Evolutionary conservation across 345 rosid species (phyloP).

Genomic region (Pseudoturritis turrita): DNA sequence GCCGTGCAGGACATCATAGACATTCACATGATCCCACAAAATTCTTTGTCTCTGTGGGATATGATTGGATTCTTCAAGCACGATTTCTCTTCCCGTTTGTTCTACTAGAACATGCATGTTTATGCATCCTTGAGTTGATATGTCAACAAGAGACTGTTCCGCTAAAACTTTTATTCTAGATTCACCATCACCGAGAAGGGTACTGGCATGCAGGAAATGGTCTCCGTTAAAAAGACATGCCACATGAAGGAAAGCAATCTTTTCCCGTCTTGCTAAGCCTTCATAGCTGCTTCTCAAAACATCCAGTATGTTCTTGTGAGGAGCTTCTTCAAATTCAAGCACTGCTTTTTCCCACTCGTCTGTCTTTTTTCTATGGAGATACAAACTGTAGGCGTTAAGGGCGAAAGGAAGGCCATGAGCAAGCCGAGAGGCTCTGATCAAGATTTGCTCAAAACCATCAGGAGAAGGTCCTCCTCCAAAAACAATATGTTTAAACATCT

Average conservation of each 20-base stretch:
- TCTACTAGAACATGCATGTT: no score
- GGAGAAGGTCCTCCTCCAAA: not conserved
- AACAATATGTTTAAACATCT: not conserved
- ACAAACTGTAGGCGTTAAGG: not conserved
- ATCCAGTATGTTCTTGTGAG: not conserved
- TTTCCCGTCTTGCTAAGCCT: no score
- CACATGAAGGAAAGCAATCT: no score
- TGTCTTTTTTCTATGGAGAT: not conserved
- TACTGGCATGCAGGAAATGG: no score
- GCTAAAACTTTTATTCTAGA: no score
- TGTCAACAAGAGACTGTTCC: no score
- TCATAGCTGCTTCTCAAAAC: not conserved
- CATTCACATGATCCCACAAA: not conserved
- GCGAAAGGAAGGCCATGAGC: not conserved
- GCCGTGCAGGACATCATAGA: not conserved
- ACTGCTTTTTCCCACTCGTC: not conserved
- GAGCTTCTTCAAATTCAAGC: not conserved
- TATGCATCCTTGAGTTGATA: no score
- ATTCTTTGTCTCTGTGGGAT: not conserved
- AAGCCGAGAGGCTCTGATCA: not conserved
- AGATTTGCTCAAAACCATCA: not conserved
- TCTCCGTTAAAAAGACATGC: no score
- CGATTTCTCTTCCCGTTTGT: not conserved
- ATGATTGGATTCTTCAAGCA: not conserved
- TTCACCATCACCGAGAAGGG: no score